Evolutionary conservation across 164 flowering plant genomes (phyloP).

Genomic region (Tetracentron sinense): DNA sequence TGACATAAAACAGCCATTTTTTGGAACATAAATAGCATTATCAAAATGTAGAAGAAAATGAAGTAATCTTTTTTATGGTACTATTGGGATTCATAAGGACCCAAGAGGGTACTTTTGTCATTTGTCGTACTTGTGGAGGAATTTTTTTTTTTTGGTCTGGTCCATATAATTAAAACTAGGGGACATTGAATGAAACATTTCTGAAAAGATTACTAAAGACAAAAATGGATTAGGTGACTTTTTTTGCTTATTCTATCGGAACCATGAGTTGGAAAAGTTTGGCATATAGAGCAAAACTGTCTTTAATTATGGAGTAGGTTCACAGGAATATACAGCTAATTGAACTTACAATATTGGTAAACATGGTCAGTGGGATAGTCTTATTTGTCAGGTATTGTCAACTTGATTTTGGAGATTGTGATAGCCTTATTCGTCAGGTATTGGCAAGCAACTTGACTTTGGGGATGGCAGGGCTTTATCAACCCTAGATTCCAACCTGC

Average conservation of each 20-base stretch:
- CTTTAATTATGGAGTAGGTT: neutral
- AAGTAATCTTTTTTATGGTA: neutral
- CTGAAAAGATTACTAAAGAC: neutral
- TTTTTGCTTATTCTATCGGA: neutral
- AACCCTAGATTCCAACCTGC: too few relatives aligned
- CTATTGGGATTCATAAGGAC: too few relatives aligned
- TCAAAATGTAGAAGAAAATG: neutral
- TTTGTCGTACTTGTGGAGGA: neutral
- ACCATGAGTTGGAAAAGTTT: neutral
- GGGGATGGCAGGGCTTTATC: too few relatives aligned
- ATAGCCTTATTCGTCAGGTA: too few relatives aligned
- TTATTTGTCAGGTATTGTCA: too few relatives aligned
- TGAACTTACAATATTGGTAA: too few relatives aligned
- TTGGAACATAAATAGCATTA: too few relatives aligned
- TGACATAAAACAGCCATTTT: too few relatives aligned
- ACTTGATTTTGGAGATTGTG: too few relatives aligned
- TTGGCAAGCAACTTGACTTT: too few relatives aligned
- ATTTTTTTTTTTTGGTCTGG: neutral
- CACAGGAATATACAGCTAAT: neutral
- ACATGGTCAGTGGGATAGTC: too few relatives aligned
- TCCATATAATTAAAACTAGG: neutral
- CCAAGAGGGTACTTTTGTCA: neutral
- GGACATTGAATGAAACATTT: neutral
- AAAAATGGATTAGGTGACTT: constrained; percentile 10
- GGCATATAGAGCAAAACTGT: constrained; percentile 3